Evolutionary conservation across 768 basidiomycete genomes (phyloP).

Genomic region (Lepiota brunneoincarnata): DNA sequence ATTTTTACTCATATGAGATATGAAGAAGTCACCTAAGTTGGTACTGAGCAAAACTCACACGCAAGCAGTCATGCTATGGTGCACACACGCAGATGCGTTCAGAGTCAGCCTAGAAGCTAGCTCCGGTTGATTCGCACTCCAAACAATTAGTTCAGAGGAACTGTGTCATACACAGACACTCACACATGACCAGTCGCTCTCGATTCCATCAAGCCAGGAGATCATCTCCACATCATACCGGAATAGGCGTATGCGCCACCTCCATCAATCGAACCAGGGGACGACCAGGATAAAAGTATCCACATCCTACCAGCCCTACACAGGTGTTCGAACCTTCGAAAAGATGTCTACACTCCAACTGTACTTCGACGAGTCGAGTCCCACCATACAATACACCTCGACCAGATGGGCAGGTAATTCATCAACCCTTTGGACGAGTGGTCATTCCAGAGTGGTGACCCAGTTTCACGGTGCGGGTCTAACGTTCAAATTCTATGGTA

Average conservation of each 20-base stretch:
- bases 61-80: too few relatives aligned
- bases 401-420: constrained; percentile 7
- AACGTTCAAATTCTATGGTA: constrained; percentile 7
- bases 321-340: background rate
- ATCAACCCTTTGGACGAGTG: constrained; percentile 3
- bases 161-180: too few relatives aligned
- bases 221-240: background rate
- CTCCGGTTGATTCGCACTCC: too few relatives aligned
- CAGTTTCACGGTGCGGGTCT: constrained; percentile 1
- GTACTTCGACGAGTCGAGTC: constrained; percentile 1
- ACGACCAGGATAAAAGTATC: background rate
- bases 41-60: too few relatives aligned
- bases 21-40: too few relatives aligned
- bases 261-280: background rate
- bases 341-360: constrained; percentile 2
- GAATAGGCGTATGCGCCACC: background rate
- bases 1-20: too few relatives aligned
- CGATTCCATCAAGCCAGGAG: background rate
- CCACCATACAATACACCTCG: constrained; percentile 2
- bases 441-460: background rate
- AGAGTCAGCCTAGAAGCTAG: too few relatives aligned
- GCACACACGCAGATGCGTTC: too few relatives aligned
- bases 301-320: background rate
- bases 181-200: background rate
- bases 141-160: too few relatives aligned